Conservation (phyloP, 345 rosid genomes). For the Salix koriyanagi region DNA sequence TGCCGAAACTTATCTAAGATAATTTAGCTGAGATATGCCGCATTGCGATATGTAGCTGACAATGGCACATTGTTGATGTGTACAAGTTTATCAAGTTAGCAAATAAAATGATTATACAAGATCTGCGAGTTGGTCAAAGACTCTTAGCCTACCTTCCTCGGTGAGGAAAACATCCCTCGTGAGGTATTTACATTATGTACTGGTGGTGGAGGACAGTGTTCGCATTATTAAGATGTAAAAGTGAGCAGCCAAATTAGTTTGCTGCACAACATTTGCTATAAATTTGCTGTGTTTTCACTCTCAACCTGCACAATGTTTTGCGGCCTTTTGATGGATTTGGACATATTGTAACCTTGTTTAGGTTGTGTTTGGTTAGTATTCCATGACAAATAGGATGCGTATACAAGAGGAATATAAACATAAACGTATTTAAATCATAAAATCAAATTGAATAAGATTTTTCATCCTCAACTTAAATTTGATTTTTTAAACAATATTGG, state of each 20-base stretch:
- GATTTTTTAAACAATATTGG: too few relatives aligned
- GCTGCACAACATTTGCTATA: neutral
- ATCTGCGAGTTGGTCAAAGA: neutral
- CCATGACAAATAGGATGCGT: too few relatives aligned
- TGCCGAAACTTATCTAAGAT: neutral
- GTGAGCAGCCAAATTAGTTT: neutral
- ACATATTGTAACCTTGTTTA: too few relatives aligned
- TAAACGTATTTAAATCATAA: too few relatives aligned
- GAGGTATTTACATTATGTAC: neutral
- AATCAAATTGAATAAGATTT: too few relatives aligned
- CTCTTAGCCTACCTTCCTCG: neutral
- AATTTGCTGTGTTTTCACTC: neutral
- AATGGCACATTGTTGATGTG: neutral
- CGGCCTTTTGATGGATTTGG: too few relatives aligned
- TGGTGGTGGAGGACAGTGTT: neutral
- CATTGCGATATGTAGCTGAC: neutral
- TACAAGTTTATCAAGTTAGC: neutral
- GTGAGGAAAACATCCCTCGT: neutral
- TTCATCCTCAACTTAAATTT: too few relatives aligned
- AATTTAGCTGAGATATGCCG: neutral
- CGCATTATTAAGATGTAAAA: neutral
- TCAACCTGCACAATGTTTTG: neutral
- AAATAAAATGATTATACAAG: conserved; percentile 7
- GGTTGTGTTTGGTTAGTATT: too few relatives aligned
- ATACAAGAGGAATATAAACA: too few relatives aligned